Conservation (phyloP, 106 monocot genomes). For the Platanthera zijinensis region DNA sequence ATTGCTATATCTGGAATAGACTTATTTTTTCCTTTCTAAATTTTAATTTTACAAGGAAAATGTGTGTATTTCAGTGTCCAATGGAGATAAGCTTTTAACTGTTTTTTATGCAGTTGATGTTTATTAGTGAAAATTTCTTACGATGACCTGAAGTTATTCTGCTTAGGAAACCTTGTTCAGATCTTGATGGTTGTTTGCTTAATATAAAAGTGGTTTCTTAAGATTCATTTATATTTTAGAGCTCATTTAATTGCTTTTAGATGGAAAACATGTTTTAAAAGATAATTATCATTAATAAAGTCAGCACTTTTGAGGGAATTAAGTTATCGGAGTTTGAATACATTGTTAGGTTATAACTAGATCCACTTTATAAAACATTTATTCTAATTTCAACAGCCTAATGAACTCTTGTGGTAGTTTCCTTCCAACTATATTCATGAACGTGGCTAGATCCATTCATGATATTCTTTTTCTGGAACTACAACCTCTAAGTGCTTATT, state of each 20-base stretch:
- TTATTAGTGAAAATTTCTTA: background rate
- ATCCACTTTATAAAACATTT: no score
- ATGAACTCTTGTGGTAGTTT: background rate
- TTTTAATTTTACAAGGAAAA: background rate
- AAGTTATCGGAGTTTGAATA: no score
- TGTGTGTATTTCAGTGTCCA: background rate
- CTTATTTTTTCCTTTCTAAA: background rate
- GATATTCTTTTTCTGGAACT: background rate
- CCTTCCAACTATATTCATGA: background rate
- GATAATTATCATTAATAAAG: no score
- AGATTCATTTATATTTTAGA: background rate
- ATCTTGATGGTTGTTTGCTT: background rate
- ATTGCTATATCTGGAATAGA: background rate
- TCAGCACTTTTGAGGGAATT: no score
- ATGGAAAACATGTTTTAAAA: no score
- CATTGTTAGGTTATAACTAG: no score
- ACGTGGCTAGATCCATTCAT: background rate
- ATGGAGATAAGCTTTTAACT: background rate
- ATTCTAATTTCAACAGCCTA: no score
- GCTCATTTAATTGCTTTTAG: no score
- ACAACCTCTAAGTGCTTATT: background rate
- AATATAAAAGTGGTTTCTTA: background rate
- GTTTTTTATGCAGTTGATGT: background rate
- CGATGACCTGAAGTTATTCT: background rate
- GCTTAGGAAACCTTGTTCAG: background rate